Percentiles rank a stretch among this genome's conserved stretches.
Conservation (phyloP, 352 stramenopile genomes). For the Phytophthora rubi region DNA sequence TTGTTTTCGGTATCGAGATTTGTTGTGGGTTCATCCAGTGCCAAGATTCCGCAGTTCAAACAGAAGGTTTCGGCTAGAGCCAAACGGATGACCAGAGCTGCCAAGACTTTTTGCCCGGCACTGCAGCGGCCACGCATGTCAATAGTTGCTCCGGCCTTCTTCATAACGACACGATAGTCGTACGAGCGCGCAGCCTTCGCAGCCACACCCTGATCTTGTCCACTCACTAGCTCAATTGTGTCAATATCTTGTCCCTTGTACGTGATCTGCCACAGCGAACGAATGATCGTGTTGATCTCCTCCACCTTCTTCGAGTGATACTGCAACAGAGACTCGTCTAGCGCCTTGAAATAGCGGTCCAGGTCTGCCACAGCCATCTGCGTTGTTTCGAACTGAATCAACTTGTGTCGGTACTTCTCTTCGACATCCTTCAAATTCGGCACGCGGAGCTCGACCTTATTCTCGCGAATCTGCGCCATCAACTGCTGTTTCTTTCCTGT, state of each 20-base stretch:
- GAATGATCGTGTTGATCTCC: conserved; percentile 99
- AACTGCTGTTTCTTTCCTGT: conserved; percentile 64
- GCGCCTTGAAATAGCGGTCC: conserved; percentile 96
- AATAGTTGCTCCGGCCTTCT: conserved; percentile 94
- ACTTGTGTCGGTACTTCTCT: conserved; percentile 92
- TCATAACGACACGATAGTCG: conserved; percentile 99
- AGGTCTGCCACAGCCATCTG: conserved; percentile 96
- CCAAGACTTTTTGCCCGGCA: conserved; percentile 97
- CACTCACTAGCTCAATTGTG: conserved; percentile 98
- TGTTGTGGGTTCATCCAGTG: conserved; percentile 99
- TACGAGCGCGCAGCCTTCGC: conserved; percentile 89
- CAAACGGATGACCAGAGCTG: conserved; percentile 97
- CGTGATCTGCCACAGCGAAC: conserved; percentile 97
- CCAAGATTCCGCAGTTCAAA: conserved; percentile 98
- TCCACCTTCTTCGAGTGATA: conserved; percentile 99
- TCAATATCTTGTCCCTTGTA: conserved; percentile 99
- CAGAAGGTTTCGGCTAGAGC: conserved; percentile 99
- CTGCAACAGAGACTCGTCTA: conserved; percentile 96
- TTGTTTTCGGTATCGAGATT: conserved; percentile 99
- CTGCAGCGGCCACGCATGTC: conserved; percentile 99
- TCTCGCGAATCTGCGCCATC: conserved; percentile 59
- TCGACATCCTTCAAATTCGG: conserved; percentile 94
- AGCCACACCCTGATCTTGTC: conserved; percentile 80
- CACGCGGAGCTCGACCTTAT: conserved; percentile 61
- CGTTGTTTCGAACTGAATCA: conserved; percentile 97